These are phyloP conservation scores for Mallotus japonicus DNA, from an alignment of 441 rosid species.

Conservation along the genomic window DNA sequence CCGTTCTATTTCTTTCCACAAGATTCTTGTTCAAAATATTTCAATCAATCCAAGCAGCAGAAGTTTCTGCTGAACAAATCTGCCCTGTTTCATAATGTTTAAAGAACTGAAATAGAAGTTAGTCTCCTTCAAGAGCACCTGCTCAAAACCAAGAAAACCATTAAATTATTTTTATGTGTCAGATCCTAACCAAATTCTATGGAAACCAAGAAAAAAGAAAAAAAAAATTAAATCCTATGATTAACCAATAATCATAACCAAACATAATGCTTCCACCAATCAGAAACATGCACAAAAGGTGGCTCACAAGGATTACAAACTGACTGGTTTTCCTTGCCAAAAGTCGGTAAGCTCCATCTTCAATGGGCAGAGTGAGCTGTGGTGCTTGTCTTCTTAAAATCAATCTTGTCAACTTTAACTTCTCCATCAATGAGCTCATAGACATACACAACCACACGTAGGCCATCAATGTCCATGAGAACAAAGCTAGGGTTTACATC, in stretches of 20 bases:
- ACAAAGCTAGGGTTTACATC: constrained; percentile 93
- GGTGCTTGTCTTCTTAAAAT: constrained; percentile 73
- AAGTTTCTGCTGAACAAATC: too few relatives aligned
- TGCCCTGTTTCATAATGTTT: too few relatives aligned
- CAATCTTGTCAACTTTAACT: constrained; percentile 95
- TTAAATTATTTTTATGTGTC: too few relatives aligned
- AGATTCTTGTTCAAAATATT: too few relatives aligned
- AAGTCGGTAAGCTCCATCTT: neutral
- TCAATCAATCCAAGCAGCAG: too few relatives aligned
- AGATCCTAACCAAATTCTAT: neutral
- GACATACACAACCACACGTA: constrained; percentile 87
- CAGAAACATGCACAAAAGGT: constrained; percentile 12
- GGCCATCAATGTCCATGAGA: constrained; percentile 93
- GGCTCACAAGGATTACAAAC: constrained; percentile 14
- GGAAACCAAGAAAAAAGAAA: neutral
- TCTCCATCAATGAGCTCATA: constrained; percentile 96
- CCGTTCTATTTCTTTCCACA: too few relatives aligned
- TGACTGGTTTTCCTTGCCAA: constrained; percentile 1
- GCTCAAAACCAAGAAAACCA: too few relatives aligned
- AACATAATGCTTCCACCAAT: constrained; percentile 10
- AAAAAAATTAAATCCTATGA: neutral
- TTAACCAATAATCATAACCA: neutral
- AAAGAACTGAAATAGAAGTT: too few relatives aligned
- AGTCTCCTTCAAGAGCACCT: too few relatives aligned
- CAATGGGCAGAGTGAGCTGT: constrained; percentile 46